phyloP scores from a whole-genome alignment of 805 yeast genomes.

The Cyberlindnera maritima region DNA sequence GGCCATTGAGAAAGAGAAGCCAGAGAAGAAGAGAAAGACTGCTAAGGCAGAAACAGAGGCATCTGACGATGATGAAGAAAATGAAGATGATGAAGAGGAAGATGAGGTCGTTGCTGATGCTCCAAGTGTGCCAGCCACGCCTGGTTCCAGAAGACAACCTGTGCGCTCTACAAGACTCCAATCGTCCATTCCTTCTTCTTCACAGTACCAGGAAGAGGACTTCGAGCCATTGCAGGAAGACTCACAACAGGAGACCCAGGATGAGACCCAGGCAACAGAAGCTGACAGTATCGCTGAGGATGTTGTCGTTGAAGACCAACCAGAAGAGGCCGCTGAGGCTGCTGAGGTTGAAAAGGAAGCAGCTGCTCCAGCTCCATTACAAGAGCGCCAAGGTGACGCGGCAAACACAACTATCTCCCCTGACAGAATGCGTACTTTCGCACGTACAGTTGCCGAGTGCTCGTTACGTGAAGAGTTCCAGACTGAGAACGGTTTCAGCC shows the following conservation, averaged over 20 bases:
- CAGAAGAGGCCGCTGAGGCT: not conserved
- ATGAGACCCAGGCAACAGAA: not conserved
- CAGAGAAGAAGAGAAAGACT: conserved; percentile 36
- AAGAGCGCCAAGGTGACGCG: conserved; percentile 3
- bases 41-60: not conserved
- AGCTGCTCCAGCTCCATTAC: conserved; percentile 2
- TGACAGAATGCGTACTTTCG: conserved; percentile 16
- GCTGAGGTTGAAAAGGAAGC: not conserved
- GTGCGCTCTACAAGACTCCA: conserved; percentile 2
- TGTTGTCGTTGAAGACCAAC: no score
- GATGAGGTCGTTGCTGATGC: not conserved
- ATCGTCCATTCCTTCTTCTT: conserved; percentile 9
- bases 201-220: conserved; percentile 17
- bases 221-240: conserved; percentile 9
- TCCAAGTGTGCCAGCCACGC: not conserved
- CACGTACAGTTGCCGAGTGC: conserved; percentile 10
- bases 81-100: conserved; percentile 4
- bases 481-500: conserved; percentile 32
- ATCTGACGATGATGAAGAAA: conserved; percentile 1
- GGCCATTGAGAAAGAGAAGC: conserved; percentile 36
- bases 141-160: conserved; percentile 2
- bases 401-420: conserved; percentile 13
- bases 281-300: not conserved
- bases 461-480: conserved; percentile 15
- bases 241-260: conserved; percentile 8